These are phyloP conservation scores for Calonectria ilicicola DNA, from an alignment of 2,329 filamentous ascomycete genomes.

Conservation along the genomic window DNA sequence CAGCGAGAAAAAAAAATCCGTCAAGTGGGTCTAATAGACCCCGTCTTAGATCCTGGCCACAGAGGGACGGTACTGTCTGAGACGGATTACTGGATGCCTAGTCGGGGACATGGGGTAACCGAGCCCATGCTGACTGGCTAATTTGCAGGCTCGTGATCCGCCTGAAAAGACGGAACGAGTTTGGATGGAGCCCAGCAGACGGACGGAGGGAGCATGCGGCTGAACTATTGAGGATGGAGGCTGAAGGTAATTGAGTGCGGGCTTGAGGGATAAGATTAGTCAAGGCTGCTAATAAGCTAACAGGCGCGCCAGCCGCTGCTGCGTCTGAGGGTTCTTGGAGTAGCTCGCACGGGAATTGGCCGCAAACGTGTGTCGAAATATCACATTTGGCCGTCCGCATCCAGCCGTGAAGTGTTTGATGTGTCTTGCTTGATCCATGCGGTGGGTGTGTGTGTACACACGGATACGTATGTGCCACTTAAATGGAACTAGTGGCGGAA, in stretches of 20 bases:
- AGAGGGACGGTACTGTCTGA: slow-evolving; percentile 27
- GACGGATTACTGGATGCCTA: slow-evolving; percentile 37
- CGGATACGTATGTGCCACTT: neutral
- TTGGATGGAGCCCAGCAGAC: neutral
- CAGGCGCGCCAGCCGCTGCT: neutral
- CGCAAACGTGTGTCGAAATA: neutral
- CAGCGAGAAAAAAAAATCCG: slow-evolving; percentile 28
- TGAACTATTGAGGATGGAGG: neutral
- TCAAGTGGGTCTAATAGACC: slow-evolving; percentile 33
- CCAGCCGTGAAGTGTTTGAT: neutral
- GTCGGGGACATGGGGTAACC: slow-evolving; percentile 1
- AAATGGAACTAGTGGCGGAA: neutral
- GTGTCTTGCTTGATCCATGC: slow-evolving; percentile 10
- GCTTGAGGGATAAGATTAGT: neutral
- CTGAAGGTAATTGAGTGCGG: neutral
- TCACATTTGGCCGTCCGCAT: neutral
- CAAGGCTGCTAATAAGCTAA: neutral
- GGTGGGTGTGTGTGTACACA: neutral
- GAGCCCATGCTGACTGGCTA: slow-evolving; percentile 13
- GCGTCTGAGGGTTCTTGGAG: neutral
- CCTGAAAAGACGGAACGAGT: neutral
- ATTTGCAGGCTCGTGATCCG: slow-evolving; percentile 13
- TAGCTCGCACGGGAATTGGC: neutral
- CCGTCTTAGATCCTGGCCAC: slow-evolving; percentile 26
- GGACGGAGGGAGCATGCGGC: neutral